Evolutionary conservation across 371 early-diverging fungal species (phyloP).

Genomic region (Fennellomyces sp.): DNA sequence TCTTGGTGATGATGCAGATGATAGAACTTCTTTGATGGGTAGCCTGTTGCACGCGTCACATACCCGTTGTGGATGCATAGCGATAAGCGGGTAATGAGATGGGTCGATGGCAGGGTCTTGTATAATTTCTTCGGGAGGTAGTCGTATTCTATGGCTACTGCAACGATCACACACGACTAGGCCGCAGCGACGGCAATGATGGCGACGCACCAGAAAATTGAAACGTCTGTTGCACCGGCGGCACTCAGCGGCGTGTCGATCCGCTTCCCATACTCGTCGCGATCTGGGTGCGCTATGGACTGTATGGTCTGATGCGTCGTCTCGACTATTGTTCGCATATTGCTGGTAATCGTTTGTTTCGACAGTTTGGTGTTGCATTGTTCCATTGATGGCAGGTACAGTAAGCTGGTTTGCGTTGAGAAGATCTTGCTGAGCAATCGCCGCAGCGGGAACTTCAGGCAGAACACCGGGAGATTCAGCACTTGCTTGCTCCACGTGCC

Average conservation of each 20-base stretch:
- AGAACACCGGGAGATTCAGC: not conserved
- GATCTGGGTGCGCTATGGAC: slow-evolving; percentile 11
- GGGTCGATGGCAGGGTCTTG: slow-evolving; percentile 47
- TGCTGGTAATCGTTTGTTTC: not conserved
- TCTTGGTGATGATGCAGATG: slow-evolving; percentile 8
- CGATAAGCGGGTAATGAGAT: slow-evolving; percentile 37
- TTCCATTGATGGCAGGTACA: not conserved
- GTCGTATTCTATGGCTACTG: slow-evolving; percentile 52
- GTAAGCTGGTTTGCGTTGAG: too few species aligned
- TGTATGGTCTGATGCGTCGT: slow-evolving; percentile 24
- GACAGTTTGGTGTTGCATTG: not conserved
- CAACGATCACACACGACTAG: slow-evolving; percentile 75
- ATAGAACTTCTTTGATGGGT: slow-evolving; percentile 17
- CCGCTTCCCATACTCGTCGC: slow-evolving; percentile 66
- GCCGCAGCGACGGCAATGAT: slow-evolving; percentile 83
- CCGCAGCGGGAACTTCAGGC: not conserved
- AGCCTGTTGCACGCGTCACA: slow-evolving; percentile 45
- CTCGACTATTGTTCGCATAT: not conserved
- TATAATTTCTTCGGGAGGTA: slow-evolving; percentile 49
- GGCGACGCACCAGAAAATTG: slow-evolving; percentile 67
- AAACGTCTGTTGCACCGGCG: slow-evolving; percentile 69
- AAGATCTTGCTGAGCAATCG: not conserved
- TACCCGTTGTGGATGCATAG: slow-evolving; percentile 52
- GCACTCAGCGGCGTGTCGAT: slow-evolving; percentile 68
- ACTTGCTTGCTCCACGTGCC: too few species aligned